Conservation (phyloP, 129 eudicot genomes). For the Chrysanthemum makinoi region DNA sequence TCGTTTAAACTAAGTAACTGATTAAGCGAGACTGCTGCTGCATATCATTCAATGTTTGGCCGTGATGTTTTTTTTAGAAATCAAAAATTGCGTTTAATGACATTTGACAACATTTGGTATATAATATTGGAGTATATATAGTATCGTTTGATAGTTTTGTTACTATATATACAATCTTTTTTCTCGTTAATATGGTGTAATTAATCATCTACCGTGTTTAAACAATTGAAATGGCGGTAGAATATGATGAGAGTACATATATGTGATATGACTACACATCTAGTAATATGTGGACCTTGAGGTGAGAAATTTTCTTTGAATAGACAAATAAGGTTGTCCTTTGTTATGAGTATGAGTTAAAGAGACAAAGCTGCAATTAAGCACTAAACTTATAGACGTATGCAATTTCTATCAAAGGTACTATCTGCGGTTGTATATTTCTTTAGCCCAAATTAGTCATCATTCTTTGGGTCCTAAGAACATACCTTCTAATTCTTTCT, state of each 20-base stretch:
- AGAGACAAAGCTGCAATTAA: not conserved
- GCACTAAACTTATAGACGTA: too few species aligned
- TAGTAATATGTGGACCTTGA: too few species aligned
- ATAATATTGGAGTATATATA: slow-evolving; percentile 1
- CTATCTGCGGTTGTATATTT: not conserved
- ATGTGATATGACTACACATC: too few species aligned
- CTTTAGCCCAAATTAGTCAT: too few species aligned
- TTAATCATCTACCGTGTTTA: too few species aligned
- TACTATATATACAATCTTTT: not conserved
- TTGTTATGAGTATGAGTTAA: too few species aligned
- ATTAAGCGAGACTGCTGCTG: not conserved
- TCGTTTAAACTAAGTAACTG: not conserved
- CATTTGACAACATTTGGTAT: not conserved
- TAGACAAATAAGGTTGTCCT: too few species aligned
- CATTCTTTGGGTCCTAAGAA: not conserved
- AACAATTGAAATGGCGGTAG: too few species aligned
- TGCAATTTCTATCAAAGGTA: too few species aligned
- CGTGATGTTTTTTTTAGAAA: not conserved
- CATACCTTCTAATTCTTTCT: not conserved
- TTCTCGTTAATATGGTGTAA: too few species aligned
- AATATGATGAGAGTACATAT: too few species aligned
- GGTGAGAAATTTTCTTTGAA: too few species aligned
- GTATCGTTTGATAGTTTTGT: not conserved
- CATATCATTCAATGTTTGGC: not conserved
- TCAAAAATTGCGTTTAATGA: not conserved